Conservation (phyloP, 108 stramenopile species). For the Cyclostephanos invisitatus region DNA sequence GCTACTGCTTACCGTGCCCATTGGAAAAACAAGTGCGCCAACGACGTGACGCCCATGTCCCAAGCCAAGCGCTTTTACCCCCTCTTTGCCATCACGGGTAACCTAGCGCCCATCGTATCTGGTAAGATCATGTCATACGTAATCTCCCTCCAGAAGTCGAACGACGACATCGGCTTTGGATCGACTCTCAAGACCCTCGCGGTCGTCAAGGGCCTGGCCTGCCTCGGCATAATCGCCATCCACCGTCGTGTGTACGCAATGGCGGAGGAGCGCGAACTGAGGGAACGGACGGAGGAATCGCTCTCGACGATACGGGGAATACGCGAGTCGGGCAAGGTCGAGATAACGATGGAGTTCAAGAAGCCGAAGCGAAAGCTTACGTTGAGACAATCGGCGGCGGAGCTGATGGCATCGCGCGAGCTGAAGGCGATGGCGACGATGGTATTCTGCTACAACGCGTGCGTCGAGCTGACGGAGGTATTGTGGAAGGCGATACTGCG, state of each 20-base stretch:
- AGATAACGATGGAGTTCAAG: slow-evolving; percentile 47
- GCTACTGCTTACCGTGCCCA: neutral
- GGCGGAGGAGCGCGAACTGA: slow-evolving; percentile 32
- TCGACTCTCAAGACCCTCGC: slow-evolving; percentile 49
- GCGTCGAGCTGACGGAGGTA: slow-evolving; percentile 55
- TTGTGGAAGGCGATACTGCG: slow-evolving; percentile 50
- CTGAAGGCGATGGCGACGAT: slow-evolving; percentile 54
- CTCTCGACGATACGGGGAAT: slow-evolving; percentile 46
- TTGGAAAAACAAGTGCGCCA: slow-evolving; percentile 54
- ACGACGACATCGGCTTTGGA: slow-evolving; percentile 46
- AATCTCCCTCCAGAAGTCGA: slow-evolving; percentile 42
- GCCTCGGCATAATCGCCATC: slow-evolving; percentile 40
- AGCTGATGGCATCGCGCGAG: slow-evolving; percentile 40
- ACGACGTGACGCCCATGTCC: slow-evolving; percentile 67
- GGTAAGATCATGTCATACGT: slow-evolving; percentile 54
- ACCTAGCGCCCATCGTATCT: slow-evolving; percentile 51
- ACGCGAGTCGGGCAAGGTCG: slow-evolving; percentile 32
- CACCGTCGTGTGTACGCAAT: slow-evolving; percentile 45
- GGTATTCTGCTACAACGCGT: slow-evolving; percentile 56
- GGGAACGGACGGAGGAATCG: slow-evolving; percentile 32
- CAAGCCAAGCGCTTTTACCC: slow-evolving; percentile 82
- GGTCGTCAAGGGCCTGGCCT: slow-evolving; percentile 28
- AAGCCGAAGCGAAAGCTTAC: slow-evolving; percentile 47
- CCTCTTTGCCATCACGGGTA: slow-evolving; percentile 64
- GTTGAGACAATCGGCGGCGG: slow-evolving; percentile 32